phyloP scores from a whole-genome alignment of 768 basidiomycete species.

The Auriscalpium orientale region DNA sequence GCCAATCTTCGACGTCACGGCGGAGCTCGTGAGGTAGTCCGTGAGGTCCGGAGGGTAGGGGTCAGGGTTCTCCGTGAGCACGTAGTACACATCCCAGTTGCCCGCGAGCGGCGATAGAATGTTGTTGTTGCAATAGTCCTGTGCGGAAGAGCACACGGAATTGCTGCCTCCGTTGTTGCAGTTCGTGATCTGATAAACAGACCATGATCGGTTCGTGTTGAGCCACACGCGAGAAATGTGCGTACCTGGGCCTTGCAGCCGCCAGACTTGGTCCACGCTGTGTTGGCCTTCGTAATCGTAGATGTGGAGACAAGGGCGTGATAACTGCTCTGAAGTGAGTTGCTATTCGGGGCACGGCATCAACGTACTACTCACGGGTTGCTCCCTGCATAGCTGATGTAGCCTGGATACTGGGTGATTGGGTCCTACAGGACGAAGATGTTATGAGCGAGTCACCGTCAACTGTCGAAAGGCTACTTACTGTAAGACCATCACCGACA shows the following conservation, averaged over 20 bases:
- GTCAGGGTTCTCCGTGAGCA: slow-evolving; percentile 34
- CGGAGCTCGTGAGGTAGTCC: slow-evolving; percentile 21
- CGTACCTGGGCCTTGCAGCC: slow-evolving; percentile 46
- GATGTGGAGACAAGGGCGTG: slow-evolving; percentile 42
- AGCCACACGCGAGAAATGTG: background rate
- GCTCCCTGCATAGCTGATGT: slow-evolving; percentile 43
- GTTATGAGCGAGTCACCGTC: background rate
- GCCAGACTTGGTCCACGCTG: slow-evolving; percentile 30
- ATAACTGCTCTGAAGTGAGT: slow-evolving; percentile 18
- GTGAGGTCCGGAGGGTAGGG: slow-evolving; percentile 41
- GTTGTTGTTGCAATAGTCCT: slow-evolving; percentile 49
- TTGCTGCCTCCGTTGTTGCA: slow-evolving; percentile 45
- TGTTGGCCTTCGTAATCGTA: slow-evolving; percentile 35
- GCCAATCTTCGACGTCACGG: slow-evolving; percentile 32
- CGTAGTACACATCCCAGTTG: slow-evolving; percentile 49
- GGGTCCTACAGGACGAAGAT: slow-evolving; percentile 22
- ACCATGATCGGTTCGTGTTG: background rate
- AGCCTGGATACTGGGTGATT: slow-evolving; percentile 50
- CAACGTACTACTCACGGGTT: slow-evolving; percentile 28
- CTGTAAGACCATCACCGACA: slow-evolving; percentile 55
- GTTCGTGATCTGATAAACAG: slow-evolving; percentile 34
- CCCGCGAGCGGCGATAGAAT: slow-evolving; percentile 42
- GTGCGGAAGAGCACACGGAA: slow-evolving; percentile 47
- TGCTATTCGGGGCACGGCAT: background rate
- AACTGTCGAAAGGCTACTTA: slow-evolving; percentile 19